Percentiles rank a stretch among this genome's conserved stretches.
Conservation (phyloP, 2,329 filamentous ascomycete species). For the Fusarium sp. region DNA sequence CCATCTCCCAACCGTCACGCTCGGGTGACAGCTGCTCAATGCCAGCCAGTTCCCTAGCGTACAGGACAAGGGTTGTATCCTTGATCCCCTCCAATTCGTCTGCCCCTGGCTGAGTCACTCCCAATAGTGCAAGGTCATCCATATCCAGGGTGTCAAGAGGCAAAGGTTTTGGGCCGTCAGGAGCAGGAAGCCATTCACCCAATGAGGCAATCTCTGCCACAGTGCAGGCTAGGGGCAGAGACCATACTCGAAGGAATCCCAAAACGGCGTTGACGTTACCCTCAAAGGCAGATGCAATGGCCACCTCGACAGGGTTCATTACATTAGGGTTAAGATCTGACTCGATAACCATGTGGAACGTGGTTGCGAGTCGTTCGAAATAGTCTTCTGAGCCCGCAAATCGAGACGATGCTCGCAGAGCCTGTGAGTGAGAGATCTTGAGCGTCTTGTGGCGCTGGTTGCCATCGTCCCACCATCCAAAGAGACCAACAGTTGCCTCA, state of each 20-base stretch:
- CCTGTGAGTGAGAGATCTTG: constrained; percentile 56
- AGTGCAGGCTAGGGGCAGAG: constrained; percentile 80
- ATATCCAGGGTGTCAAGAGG: constrained; percentile 78
- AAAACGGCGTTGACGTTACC: constrained; percentile 83
- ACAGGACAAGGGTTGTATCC: constrained; percentile 82
- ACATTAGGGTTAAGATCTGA: constrained; percentile 83
- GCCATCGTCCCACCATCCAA: constrained; percentile 94
- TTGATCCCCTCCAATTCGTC: constrained; percentile 76
- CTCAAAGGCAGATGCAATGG: constrained; percentile 84
- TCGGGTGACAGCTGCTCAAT: constrained; percentile 61
- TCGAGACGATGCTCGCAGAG: constrained; percentile 53
- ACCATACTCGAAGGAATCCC: constrained; percentile 82
- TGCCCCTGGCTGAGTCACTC: constrained; percentile 69
- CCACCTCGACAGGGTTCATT: constrained; percentile 81
- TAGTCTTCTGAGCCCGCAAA: constrained; percentile 74
- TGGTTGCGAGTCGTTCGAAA: constrained; percentile 76
- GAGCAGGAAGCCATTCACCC: constrained; percentile 80
- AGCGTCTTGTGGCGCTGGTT: constrained; percentile 60
- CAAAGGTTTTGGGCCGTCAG: constrained; percentile 57
- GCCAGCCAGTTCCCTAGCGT: constrained; percentile 76
- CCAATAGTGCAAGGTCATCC: constrained; percentile 87
- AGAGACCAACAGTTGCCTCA: constrained; percentile 85
- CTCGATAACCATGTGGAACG: constrained; percentile 76
- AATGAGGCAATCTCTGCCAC: constrained; percentile 87
- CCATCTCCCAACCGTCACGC: constrained; percentile 88